phyloP scores from a whole-genome alignment of 345 rosid genomes.

The Rhizophora apiculata region DNA sequence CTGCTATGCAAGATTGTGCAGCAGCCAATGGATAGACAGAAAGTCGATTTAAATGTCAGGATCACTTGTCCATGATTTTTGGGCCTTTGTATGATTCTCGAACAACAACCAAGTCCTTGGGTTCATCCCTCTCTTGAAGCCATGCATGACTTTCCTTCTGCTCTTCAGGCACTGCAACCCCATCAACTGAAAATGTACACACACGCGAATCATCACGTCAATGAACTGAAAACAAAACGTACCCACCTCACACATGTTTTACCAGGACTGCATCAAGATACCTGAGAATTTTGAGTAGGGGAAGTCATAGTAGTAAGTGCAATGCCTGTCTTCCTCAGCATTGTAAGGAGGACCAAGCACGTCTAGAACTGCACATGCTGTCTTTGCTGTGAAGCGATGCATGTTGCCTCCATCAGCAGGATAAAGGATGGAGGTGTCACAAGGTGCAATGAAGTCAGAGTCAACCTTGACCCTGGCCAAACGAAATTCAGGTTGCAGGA shows the following conservation, averaged over 20 bases:
- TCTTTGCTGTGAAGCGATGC: slow-evolving; percentile 83
- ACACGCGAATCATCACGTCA: no score
- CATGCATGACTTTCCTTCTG: slow-evolving; percentile 56
- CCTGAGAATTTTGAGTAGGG: slow-evolving; percentile 59
- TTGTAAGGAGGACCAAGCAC: slow-evolving; percentile 94
- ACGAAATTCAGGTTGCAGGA: slow-evolving; percentile 32
- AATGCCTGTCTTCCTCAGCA: slow-evolving; percentile 68
- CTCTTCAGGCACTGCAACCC: slow-evolving; percentile 43
- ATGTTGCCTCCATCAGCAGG: slow-evolving; percentile 96
- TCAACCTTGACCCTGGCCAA: slow-evolving; percentile 76
- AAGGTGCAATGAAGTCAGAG: slow-evolving; percentile 65
- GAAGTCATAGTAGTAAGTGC: slow-evolving; percentile 63
- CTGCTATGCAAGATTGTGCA: slow-evolving; percentile 1
- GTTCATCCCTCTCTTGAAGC: slow-evolving; percentile 64
- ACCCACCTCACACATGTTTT: no score
- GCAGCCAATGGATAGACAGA: not conserved
- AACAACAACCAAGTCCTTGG: slow-evolving; percentile 46
- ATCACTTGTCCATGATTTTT: slow-evolving; percentile 11
- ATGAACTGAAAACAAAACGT: no score
- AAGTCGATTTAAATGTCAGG: not conserved
- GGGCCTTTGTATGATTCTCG: slow-evolving; percentile 39
- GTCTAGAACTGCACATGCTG: slow-evolving; percentile 88
- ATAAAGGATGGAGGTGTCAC: slow-evolving; percentile 70
- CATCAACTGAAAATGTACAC: slow-evolving; percentile 34
- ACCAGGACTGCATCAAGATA: slow-evolving; percentile 13